These are phyloP conservation scores for Pyrenochaeta sp. DNA, from an alignment of 2,329 filamentous ascomycete genomes.

Conservation along the genomic window DNA sequence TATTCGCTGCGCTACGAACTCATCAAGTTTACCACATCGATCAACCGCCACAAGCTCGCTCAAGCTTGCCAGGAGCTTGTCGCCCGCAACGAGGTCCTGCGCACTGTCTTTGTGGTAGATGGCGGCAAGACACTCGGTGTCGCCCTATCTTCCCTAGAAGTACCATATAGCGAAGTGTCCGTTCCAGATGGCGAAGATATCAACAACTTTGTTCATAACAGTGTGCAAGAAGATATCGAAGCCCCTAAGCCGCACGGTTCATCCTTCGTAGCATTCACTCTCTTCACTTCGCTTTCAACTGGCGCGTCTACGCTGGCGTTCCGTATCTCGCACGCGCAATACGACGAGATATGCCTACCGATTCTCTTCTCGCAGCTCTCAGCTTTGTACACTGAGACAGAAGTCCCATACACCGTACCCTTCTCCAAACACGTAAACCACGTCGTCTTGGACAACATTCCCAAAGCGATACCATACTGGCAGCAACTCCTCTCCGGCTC, in stretches of 20 bases:
- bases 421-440: conserved; percentile 59
- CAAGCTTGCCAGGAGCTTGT: conserved; percentile 65
- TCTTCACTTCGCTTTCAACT: conserved; percentile 68
- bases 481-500: conserved; percentile 65
- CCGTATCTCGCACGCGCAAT: conserved; percentile 73
- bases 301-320: conserved; percentile 61
- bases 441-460: conserved; percentile 49
- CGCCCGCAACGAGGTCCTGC: conserved; percentile 68
- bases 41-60: conserved; percentile 61
- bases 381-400: conserved; percentile 57
- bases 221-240: conserved; percentile 65
- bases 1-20: conserved; percentile 71
- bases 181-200: conserved; percentile 58
- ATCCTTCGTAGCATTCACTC: conserved; percentile 46
- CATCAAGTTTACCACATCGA: conserved; percentile 65
- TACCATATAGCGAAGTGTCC: conserved; percentile 54
- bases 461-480: conserved; percentile 68
- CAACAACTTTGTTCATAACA: conserved; percentile 61
- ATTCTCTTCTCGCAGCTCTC: conserved; percentile 69
- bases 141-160: conserved; percentile 64
- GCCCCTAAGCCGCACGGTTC: conserved; percentile 66
- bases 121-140: conserved; percentile 63
- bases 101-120: conserved; percentile 68
- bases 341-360: conserved; percentile 73
- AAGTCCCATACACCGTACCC: conserved; percentile 43